Conservation (phyloP, 352 stramenopile genomes). For the Pythium sp. region DNA sequence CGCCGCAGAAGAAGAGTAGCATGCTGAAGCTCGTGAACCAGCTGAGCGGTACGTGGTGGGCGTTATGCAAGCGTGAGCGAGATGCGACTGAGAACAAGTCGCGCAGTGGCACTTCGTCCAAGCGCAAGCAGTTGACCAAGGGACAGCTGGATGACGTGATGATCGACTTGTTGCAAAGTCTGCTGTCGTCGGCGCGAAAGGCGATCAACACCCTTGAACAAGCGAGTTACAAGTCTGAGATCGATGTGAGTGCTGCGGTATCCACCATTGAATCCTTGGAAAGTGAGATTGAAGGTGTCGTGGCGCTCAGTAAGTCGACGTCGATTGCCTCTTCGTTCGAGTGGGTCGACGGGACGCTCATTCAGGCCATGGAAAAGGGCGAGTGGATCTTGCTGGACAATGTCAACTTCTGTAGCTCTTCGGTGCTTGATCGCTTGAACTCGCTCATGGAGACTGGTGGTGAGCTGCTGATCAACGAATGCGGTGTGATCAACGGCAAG, state of each 20-base stretch:
- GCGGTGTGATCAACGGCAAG: conserved; percentile 90
- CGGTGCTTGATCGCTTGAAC: conserved; percentile 99
- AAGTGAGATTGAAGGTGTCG: conserved; percentile 35
- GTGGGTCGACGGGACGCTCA: conserved; percentile 98
- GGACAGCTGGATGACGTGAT: conserved; percentile 58
- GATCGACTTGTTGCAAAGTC: conserved; percentile 50
- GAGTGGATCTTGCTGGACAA: conserved; percentile 99
- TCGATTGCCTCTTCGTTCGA: conserved; percentile 91
- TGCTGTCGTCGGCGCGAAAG: conserved; percentile 43
- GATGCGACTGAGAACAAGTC: conserved; percentile 29
- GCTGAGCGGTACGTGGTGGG: conserved; percentile 52
- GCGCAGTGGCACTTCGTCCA: conserved; percentile 6
- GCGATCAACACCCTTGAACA: conserved; percentile 9
- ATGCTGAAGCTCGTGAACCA: conserved; percentile 35
- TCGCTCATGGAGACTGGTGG: conserved; percentile 98
- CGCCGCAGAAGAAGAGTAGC: conserved; percentile 27
- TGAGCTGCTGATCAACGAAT: conserved; percentile 98
- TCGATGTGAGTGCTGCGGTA: not conserved
- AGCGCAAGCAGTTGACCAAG: conserved; percentile 59
- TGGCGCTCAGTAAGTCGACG: conserved; percentile 57
- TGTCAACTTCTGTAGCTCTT: conserved; percentile 99
- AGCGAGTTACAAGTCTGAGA: not conserved
- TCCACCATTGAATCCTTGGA: conserved; percentile 20
- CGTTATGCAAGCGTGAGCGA: conserved; percentile 39
- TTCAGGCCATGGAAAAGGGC: conserved; percentile 97